Conservation (phyloP, 148 eudicot genomes). For the Pharnaceum exiguum region DNA sequence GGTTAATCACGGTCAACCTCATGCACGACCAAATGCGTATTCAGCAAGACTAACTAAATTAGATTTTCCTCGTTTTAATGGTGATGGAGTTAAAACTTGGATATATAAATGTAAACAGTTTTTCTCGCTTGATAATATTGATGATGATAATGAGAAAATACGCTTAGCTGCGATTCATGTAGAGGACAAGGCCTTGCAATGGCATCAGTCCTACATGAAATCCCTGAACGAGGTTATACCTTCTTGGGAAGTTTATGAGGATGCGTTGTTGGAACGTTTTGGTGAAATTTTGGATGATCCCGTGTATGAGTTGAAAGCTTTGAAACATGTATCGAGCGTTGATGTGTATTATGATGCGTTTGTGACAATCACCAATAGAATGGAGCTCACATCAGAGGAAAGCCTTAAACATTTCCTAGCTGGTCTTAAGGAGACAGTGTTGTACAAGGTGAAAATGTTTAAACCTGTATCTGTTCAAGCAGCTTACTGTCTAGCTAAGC, state of each 20-base stretch:
- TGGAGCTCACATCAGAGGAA: neutral
- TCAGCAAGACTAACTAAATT: neutral
- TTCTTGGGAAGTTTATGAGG: neutral
- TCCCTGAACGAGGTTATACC: too few relatives aligned
- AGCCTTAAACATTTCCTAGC: neutral
- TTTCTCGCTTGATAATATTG: neutral
- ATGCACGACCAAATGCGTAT: neutral
- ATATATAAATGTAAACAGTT: neutral
- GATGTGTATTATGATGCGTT: neutral
- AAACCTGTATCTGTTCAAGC: neutral
- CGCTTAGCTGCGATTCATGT: neutral
- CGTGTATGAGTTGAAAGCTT: neutral
- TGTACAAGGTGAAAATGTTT: neutral
- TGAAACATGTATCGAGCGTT: neutral
- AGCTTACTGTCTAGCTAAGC: neutral
- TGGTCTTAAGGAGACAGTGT: neutral
- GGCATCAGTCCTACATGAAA: neutral
- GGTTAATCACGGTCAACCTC: neutral
- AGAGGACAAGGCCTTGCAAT: neutral
- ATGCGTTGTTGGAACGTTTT: neutral
- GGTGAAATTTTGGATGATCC: slow-evolving; percentile 6
- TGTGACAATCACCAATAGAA: neutral
- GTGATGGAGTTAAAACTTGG: neutral
- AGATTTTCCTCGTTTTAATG: neutral
- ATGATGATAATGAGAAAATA: neutral